Base-by-base conservation (phyloP, 345 rosid genomes). In the Salix udensis region DNA sequence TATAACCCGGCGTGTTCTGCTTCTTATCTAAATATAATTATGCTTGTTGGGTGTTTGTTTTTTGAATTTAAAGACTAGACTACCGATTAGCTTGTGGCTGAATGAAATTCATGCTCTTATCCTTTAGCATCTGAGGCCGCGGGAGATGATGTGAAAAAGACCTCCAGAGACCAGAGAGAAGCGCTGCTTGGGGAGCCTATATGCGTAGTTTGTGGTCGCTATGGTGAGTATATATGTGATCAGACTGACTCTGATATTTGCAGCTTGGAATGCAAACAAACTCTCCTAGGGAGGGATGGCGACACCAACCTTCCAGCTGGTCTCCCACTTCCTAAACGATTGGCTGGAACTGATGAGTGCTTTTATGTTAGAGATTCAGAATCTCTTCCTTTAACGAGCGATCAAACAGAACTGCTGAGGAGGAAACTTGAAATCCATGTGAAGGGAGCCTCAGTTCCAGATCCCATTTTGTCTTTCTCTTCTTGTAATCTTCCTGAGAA, bases 151-250 rank as follows among this genome's bases (percentile, higher is more conserved):
- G 88, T 93, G 77, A 89, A 89, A 78, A 78, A 80, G 82, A 86
- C 81, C 26, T 87, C 88, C 67, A 82, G 53, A 77, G 93, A 93
- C 73, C 98, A 95, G 83, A 88, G 97, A 84, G 83, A 77, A 19
- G 90, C 94, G 84, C 78, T 91, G 72, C 79, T 84, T 0, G 93
- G 82, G 21, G 98, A 95, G 68, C 97, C 96, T 58, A 82, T 67
- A 79, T 95, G 97, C 83, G 91, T 86, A 67, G 80, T 90, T 37
- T 95, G 96, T 67, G 79, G 94, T 65, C 93, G 91, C 72, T 93
- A 93, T 79, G 98, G 98, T 16, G 97, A 95, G 80, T 93, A 93
- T 79, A 89, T 93, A 66, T 91, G 97, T 77, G 91, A 90, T 81
- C 80, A 89, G 83, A 95, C 98, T 24, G 90, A 90, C 79, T 94